Percentiles rank a stretch among this genome's conserved stretches.
Evolutionary conservation across 164 flowering plant genomes (phyloP).

Genomic region (Sedum album): DNA sequence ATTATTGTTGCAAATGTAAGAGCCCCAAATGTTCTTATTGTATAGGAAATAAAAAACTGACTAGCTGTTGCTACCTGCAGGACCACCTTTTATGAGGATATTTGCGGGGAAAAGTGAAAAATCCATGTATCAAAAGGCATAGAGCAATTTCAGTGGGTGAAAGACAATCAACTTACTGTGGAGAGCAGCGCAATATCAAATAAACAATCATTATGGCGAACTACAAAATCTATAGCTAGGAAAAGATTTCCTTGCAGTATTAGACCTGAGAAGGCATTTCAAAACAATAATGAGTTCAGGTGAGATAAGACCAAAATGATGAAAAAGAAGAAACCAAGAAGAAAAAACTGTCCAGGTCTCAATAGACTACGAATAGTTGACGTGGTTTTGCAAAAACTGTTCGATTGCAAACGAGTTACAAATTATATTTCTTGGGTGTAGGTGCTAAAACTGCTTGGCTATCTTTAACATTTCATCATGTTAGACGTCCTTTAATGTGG

Average conservation of each 20-base stretch:
- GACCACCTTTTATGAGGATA: neutral
- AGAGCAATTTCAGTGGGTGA: neutral
- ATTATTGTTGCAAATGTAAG: constrained; percentile 90
- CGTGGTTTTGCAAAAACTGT: too few species aligned
- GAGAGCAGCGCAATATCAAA: constrained; percentile 74
- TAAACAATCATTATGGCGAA: constrained; percentile 71
- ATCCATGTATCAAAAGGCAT: too few species aligned
- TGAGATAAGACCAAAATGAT: neutral
- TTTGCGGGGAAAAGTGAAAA: constrained; percentile 83
- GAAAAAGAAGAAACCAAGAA: neutral
- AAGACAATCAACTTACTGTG: constrained; percentile 47
- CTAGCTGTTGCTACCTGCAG: constrained; percentile 91
- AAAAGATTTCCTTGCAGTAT: constrained; percentile 73
- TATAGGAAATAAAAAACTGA: constrained; percentile 93
- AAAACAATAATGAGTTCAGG: neutral
- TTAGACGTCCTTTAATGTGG: too few species aligned
- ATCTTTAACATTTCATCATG: too few species aligned
- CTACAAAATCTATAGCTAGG: constrained; percentile 68
- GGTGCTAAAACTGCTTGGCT: too few species aligned
- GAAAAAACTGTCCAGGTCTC: too few species aligned
- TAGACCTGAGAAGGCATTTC: constrained; percentile 41
- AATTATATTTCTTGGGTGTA: too few species aligned
- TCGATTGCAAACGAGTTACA: too few species aligned
- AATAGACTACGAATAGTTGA: too few species aligned
- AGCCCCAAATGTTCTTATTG: constrained; percentile 96